Percentiles rank a stretch among this genome's conserved stretches.
Conservation (phyloP, 257 asterid species). For the Primulina huaijiensis region DNA sequence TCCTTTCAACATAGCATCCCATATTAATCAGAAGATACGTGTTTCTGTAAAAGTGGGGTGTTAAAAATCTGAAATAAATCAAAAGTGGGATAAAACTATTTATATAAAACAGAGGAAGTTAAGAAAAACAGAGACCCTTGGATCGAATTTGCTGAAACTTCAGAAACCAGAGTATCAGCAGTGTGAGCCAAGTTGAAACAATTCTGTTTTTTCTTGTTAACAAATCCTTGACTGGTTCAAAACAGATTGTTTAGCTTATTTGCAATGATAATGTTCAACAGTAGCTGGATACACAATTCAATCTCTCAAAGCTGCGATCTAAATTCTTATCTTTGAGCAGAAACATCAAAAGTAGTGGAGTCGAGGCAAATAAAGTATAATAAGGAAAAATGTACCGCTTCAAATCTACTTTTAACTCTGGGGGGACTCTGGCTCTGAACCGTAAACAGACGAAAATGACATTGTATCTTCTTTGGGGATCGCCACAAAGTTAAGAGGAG, state of each 20-base stretch:
- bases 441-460: constrained; percentile 80
- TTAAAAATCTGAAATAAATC: constrained; percentile 10
- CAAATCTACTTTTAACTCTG: constrained; percentile 35
- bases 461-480: constrained; percentile 81
- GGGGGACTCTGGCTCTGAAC: constrained; percentile 89
- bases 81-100: not conserved
- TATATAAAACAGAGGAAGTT: not conserved
- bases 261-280: not conserved
- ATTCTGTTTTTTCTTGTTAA: not conserved
- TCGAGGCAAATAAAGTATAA: not conserved
- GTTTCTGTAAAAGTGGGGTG: constrained; percentile 23
- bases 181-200: not conserved
- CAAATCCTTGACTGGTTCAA: not conserved
- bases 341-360: not conserved
- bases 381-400: constrained; percentile 31
- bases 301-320: not conserved
- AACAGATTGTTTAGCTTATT: not conserved
- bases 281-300: not conserved
- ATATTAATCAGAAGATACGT: not conserved
- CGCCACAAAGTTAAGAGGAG: constrained; percentile 67
- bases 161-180: not conserved
- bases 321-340: not conserved
- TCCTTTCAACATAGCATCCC: constrained; percentile 14
- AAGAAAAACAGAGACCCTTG: not conserved
- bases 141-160: not conserved